phyloP scores from a whole-genome alignment of 1,284 basidiomycete genomes.

The Moniliophthora roreri region DNA sequence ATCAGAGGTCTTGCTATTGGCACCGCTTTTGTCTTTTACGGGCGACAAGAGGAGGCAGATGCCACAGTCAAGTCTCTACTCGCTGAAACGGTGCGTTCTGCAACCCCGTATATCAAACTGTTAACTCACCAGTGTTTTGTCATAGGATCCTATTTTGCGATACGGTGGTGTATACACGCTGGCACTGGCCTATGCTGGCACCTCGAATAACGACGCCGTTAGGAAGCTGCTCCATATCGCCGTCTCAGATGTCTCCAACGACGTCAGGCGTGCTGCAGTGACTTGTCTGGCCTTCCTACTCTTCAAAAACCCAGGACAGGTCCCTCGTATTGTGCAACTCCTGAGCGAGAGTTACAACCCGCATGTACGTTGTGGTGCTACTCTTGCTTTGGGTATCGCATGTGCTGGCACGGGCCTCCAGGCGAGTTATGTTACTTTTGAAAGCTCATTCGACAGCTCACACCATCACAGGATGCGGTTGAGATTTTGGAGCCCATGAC shows the following conservation, averaged over 20 bases:
- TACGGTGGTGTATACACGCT: slow-evolving; percentile 96
- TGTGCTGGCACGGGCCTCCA: slow-evolving; percentile 96
- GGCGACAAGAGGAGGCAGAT: slow-evolving; percentile 87
- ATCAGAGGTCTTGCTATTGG: slow-evolving; percentile 93
- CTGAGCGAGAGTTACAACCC: slow-evolving; percentile 97
- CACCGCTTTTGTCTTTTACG: slow-evolving; percentile 88
- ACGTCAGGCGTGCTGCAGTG: slow-evolving; percentile 92
- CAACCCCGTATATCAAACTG: too few species aligned
- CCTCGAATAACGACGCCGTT: slow-evolving; percentile 90
- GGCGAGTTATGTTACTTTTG: slow-evolving; percentile 35
- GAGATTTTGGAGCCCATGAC: slow-evolving; percentile 96
- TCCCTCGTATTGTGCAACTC: slow-evolving; percentile 93
- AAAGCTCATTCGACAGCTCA: background rate
- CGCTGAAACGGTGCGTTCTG: slow-evolving; percentile 82
- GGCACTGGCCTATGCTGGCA: slow-evolving; percentile 93
- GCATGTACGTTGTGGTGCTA: slow-evolving; percentile 95
- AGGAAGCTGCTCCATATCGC: slow-evolving; percentile 90
- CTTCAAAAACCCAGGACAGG: slow-evolving; percentile 93
- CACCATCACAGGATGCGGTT: slow-evolving; percentile 73
- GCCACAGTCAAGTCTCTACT: slow-evolving; percentile 73
- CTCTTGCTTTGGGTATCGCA: slow-evolving; percentile 91
- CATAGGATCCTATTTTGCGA: slow-evolving; percentile 89
- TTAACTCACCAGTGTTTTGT: too few species aligned
- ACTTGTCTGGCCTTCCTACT: slow-evolving; percentile 93
- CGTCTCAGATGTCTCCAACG: slow-evolving; percentile 95